Percentiles rank a stretch among this genome's conserved stretches.
Conservation (phyloP, 495 filamentous ascomycete species). For the Articulospora tetracladia region DNA sequence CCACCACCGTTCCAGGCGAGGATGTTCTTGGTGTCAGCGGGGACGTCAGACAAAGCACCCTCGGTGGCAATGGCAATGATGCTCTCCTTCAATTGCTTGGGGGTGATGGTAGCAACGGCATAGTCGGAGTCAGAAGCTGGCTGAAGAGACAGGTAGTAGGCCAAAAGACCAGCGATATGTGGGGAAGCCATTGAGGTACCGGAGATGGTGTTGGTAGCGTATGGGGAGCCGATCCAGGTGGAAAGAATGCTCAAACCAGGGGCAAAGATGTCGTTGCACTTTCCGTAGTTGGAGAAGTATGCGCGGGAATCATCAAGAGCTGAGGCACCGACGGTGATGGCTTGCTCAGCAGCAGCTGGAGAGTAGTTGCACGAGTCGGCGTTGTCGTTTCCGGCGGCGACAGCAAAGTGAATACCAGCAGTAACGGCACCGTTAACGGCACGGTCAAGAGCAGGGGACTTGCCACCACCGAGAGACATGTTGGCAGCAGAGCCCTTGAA, state of each 20-base stretch:
- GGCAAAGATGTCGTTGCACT: constrained; percentile 99
- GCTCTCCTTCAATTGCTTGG: constrained; percentile 88
- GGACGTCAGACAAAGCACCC: constrained; percentile 79
- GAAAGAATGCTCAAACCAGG: constrained; percentile 95
- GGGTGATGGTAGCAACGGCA: constrained; percentile 83
- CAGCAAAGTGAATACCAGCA: constrained; percentile 92
- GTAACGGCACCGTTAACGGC: constrained; percentile 92
- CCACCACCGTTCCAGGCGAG: constrained; percentile 99
- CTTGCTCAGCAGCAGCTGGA: constrained; percentile 88
- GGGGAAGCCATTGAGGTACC: constrained; percentile 99
- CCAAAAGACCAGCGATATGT: constrained; percentile 92
- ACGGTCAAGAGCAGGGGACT: constrained; percentile 82
- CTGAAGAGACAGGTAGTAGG: constrained; percentile 97
- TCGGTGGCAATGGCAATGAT: constrained; percentile 80
- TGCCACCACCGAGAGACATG: constrained; percentile 98
- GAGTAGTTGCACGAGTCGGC: constrained; percentile 99
- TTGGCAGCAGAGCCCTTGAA: constrained; percentile 99
- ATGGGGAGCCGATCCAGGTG: constrained; percentile 95
- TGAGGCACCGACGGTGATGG: constrained; percentile 94
- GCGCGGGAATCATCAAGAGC: constrained; percentile 92
- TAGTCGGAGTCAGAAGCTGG: constrained; percentile 84
- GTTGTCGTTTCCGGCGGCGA: constrained; percentile 98
- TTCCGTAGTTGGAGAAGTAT: constrained; percentile 99
- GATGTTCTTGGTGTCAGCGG: constrained; percentile 73
- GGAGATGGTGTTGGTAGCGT: constrained; percentile 95